phyloP scores from a whole-genome alignment of 2,329 filamentous ascomycete genomes.

The Aspergillus transmontanensis region DNA sequence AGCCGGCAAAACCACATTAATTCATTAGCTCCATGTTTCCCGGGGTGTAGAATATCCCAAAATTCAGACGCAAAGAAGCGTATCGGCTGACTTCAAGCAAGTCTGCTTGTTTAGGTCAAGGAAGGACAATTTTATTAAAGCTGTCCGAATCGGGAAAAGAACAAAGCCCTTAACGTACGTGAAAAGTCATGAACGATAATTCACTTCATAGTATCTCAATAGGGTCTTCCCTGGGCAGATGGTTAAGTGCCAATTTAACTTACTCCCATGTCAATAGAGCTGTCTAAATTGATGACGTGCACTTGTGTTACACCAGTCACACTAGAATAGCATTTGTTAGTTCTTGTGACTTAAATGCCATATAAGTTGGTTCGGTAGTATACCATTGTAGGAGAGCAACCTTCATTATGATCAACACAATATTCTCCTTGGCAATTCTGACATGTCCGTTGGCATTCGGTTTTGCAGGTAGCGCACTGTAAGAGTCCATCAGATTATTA shows the following conservation, averaged over 20 bases:
- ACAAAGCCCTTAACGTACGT: not conserved
- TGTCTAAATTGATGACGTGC: conserved; percentile 36
- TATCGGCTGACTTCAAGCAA: not conserved
- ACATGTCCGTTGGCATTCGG: conserved; percentile 70
- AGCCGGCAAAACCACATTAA: not conserved
- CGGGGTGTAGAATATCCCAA: not conserved
- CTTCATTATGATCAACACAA: conserved; percentile 81
- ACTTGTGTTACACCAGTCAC: conserved; percentile 48
- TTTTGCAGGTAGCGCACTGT: conserved; percentile 78
- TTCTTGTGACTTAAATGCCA: not conserved
- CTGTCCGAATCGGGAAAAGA: not conserved
- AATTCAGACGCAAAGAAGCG: not conserved
- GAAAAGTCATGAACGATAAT: not conserved
- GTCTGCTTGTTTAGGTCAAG: not conserved
- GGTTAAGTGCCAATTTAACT: not conserved
- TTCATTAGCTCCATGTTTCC: not conserved
- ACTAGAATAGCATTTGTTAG: conserved; percentile 27
- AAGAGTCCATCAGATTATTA: conserved; percentile 5
- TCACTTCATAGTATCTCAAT: not conserved
- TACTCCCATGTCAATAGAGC: conserved; percentile 24
- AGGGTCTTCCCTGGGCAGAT: not conserved
- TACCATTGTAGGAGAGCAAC: conserved; percentile 66
- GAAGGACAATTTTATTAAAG: not conserved
- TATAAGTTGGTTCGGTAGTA: conserved; percentile 8
- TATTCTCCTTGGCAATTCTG: conserved; percentile 75